Evolutionary conservation across 2,329 filamentous ascomycete genomes (phyloP).

Genomic region (Ascochyta fabae): DNA sequence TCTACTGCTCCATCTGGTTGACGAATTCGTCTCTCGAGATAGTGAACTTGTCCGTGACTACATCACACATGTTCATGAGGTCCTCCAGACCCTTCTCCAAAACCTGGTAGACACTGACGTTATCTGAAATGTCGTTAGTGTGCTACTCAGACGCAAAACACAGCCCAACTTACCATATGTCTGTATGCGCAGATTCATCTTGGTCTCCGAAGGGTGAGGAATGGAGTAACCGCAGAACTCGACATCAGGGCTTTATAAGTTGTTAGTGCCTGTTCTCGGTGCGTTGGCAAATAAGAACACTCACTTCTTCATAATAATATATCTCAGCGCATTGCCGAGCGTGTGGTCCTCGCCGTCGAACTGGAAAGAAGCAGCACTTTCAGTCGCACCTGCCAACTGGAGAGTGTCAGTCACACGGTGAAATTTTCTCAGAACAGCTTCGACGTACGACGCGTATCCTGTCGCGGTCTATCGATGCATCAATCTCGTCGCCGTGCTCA

Average conservation of each 20-base stretch:
- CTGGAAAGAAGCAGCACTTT: constrained; percentile 92
- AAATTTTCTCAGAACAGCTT: no score
- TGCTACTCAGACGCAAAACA: not conserved
- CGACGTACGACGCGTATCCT: constrained; percentile 54
- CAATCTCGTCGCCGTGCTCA: constrained; percentile 38
- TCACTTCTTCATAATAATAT: constrained; percentile 99
- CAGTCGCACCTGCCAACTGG: constrained; percentile 81
- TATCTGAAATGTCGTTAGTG: constrained; percentile 61
- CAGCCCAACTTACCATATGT: constrained; percentile 75
- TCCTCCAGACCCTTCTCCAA: constrained; percentile 90
- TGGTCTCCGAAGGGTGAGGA: constrained; percentile 91
- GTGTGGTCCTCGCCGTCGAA: constrained; percentile 95
- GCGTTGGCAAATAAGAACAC: no score
- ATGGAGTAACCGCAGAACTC: constrained; percentile 99
- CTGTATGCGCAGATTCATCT: constrained; percentile 98
- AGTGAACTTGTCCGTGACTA: constrained; percentile 89
- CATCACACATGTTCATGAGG: constrained; percentile 89
- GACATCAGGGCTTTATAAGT: constrained; percentile 75
- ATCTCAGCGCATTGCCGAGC: constrained; percentile 89
- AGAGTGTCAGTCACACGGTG: constrained; percentile 1
- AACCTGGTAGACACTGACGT: constrained; percentile 80
- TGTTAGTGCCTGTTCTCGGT: constrained; percentile 2
- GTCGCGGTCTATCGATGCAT: constrained; percentile 49
- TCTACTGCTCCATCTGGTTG: constrained; percentile 39
- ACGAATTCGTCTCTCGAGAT: constrained; percentile 69